phyloP scores from a whole-genome alignment of 306 rosid genomes.

The Datisca glomerata region DNA sequence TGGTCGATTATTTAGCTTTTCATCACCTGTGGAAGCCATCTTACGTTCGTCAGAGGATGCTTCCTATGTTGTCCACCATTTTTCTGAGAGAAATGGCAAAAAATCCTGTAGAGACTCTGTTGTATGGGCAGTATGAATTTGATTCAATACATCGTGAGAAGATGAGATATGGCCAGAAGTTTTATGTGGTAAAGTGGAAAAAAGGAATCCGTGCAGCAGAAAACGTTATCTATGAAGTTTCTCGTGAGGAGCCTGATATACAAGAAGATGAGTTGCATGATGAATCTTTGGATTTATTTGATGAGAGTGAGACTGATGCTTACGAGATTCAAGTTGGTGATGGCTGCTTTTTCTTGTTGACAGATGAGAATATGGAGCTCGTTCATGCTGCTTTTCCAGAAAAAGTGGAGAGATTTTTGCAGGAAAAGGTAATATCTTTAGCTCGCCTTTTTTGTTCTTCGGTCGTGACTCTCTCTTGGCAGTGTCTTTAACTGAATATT shows the following conservation, averaged over 20 bases:
- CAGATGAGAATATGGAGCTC: conserved; percentile 79
- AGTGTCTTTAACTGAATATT: too few relatives aligned
- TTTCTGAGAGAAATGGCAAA: conserved; percentile 52
- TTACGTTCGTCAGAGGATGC: conserved; percentile 44
- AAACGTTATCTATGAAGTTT: conserved; percentile 10
- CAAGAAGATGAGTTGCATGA: conserved; percentile 43
- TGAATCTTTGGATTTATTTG: conserved; percentile 29
- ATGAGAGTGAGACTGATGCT: conserved; percentile 40
- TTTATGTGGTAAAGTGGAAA: conserved; percentile 73
- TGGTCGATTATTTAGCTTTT: conserved; percentile 53
- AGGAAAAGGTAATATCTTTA: conserved; percentile 47
- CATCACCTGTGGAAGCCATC: conserved; percentile 77
- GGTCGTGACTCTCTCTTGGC: neutral
- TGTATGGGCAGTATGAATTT: conserved; percentile 61
- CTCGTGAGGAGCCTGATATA: conserved; percentile 20
- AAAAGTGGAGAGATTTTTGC: conserved; percentile 46
- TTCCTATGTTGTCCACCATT: conserved; percentile 80
- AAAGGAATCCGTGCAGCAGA: conserved; percentile 11
- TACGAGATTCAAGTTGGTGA: conserved; percentile 31
- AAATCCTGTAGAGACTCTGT: conserved; percentile 19
- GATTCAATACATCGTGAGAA: conserved; percentile 59
- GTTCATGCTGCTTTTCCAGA: conserved; percentile 68
- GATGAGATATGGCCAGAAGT: conserved; percentile 44
- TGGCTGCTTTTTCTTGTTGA: conserved; percentile 52
- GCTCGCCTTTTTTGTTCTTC: neutral